A percentile compares a stretch with the other conserved stretches of the same genome.
These are phyloP conservation scores for Globisporangium cylindrosporum DNA, from an alignment of 352 stramenopile species.

Conservation along the genomic window DNA sequence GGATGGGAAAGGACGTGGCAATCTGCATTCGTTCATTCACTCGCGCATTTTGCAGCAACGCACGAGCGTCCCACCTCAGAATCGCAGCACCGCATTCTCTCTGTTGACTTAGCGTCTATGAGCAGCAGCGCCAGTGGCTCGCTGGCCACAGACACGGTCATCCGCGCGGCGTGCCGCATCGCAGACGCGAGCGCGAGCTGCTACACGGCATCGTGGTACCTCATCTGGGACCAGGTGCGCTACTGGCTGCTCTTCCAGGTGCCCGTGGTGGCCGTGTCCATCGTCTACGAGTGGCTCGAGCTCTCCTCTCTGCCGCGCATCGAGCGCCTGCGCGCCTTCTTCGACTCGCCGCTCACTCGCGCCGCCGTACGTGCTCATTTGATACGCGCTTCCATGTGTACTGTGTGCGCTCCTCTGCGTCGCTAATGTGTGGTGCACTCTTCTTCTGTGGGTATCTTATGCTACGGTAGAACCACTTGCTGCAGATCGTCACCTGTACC, in stretches of 20 bases:
- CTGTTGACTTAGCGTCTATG: neutral
- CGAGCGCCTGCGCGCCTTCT: conserved; percentile 64
- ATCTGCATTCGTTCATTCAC: neutral
- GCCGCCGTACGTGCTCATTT: conserved; percentile 24
- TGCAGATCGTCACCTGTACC: conserved; percentile 74
- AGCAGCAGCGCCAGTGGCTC: neutral
- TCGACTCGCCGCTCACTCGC: conserved; percentile 66
- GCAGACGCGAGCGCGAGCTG: conserved; percentile 49
- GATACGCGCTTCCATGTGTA: neutral
- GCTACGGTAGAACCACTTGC: conserved; percentile 41
- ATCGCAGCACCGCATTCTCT: conserved; percentile 1
- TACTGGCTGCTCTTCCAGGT: conserved; percentile 79
- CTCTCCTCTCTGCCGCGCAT: conserved; percentile 55
- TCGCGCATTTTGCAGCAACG: neutral
- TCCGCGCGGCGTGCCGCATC: conserved; percentile 47
- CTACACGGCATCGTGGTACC: conserved; percentile 81
- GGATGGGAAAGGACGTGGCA: neutral
- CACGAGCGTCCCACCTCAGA: neutral
- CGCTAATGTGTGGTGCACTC: no score
- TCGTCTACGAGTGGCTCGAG: conserved; percentile 85
- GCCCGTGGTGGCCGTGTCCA: conserved; percentile 59
- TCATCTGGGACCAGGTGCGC: conserved; percentile 78
- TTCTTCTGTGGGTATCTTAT: no score
- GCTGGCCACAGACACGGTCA: neutral
- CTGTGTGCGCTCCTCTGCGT: no score